A percentile compares a stretch with the other conserved stretches of the same genome.
Evolutionary conservation across 768 basidiomycete species (phyloP).

Genomic region (Leccinum variicolor): DNA sequence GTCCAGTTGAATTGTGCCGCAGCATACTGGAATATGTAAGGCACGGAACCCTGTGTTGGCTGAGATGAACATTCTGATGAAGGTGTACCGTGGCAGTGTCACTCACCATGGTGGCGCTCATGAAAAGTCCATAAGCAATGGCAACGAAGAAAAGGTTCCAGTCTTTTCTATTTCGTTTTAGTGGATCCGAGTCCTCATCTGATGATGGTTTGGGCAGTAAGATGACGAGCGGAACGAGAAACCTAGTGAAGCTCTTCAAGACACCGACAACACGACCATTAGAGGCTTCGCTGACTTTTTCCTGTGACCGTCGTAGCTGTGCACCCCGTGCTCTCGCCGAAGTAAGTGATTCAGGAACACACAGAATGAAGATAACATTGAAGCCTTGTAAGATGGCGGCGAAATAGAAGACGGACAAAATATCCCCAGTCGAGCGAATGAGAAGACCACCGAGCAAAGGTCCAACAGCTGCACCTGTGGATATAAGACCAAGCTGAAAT

Average conservation of each 20-base stretch:
- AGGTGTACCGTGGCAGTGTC: neutral
- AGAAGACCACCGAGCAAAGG: constrained; percentile 69
- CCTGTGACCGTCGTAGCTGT: constrained; percentile 11
- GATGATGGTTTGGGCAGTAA: constrained; percentile 45
- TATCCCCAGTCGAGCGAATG: constrained; percentile 50
- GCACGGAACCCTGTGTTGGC: constrained; percentile 48
- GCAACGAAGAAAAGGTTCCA: constrained; percentile 65
- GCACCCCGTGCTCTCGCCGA: constrained; percentile 37
- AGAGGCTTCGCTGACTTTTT: constrained; percentile 7
- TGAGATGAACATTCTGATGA: neutral
- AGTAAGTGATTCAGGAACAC: constrained; percentile 78
- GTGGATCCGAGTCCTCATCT: constrained; percentile 35
- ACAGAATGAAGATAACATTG: constrained; percentile 47
- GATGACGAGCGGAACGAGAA: constrained; percentile 69
- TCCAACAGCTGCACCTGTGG: constrained; percentile 73
- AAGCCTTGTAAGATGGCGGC: constrained; percentile 48
- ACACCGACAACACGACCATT: constrained; percentile 1
- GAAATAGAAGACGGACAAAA: constrained; percentile 71
- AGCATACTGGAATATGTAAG: constrained; percentile 65
- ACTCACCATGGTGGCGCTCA: constrained; percentile 44
- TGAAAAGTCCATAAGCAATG: constrained; percentile 44
- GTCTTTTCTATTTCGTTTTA: constrained; percentile 45
- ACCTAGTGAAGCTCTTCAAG: constrained; percentile 49
- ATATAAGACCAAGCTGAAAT: constrained; percentile 61
- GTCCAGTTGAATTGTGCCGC: constrained; percentile 61